Percentiles rank a stretch among this genome's conserved stretches.
These are phyloP conservation scores for Aegilops speltoides DNA, from an alignment of 176 grass and related monocot species.

Conservation along the genomic window DNA sequence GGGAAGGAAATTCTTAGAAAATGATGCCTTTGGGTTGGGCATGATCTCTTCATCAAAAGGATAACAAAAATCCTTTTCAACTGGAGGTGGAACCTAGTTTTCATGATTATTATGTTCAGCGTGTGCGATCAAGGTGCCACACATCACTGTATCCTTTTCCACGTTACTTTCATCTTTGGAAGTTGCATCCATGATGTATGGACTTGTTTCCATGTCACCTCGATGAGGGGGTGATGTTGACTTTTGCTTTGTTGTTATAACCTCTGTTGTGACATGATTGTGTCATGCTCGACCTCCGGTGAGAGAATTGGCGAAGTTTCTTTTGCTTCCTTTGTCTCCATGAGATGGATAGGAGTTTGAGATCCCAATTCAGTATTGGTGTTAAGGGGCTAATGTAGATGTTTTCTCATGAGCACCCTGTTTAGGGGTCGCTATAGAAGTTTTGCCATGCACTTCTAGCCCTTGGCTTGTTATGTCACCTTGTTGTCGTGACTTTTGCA, in stretches of 20 bases:
- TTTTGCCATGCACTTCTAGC: background rate
- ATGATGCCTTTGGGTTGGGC: no score
- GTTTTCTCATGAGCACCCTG: background rate
- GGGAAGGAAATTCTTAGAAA: no score
- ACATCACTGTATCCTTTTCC: background rate
- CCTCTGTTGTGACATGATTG: background rate
- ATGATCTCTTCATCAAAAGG: no score
- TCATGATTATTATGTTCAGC: no score
- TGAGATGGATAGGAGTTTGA: background rate
- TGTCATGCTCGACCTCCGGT: background rate
- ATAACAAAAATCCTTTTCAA: no score
- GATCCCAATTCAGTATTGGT: background rate
- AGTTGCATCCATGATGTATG: no score
- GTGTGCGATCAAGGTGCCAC: no score
- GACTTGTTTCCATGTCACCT: no score
- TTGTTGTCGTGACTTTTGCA: background rate
- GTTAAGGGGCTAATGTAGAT: background rate
- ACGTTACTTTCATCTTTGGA: background rate
- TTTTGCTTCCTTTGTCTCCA: background rate
- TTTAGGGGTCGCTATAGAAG: background rate
- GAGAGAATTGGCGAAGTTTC: background rate
- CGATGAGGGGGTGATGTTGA: background rate
- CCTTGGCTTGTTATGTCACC: background rate
- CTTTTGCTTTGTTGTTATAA: fast-evolving
- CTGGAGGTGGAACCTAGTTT: no score